Percentiles rank a stretch among this genome's conserved stretches.
These are phyloP conservation scores for Helicostylum pulchrum DNA, from an alignment of 192 early-diverging fungal species.

Conservation along the genomic window DNA sequence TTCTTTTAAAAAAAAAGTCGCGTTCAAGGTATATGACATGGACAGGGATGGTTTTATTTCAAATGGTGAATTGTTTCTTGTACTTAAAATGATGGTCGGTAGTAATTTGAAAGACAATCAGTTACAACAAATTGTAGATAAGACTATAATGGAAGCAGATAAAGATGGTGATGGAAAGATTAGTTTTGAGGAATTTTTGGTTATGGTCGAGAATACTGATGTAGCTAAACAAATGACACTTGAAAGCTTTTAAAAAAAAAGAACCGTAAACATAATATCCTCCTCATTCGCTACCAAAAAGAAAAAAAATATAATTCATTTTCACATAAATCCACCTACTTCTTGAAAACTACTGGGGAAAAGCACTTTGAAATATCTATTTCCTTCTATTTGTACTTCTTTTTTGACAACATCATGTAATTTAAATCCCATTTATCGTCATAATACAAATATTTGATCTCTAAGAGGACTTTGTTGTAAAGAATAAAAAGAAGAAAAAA, in stretches of 20 bases:
- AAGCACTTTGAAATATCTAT: too few relatives aligned
- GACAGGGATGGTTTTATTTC: slow-evolving; percentile 98
- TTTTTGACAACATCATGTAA: too few relatives aligned
- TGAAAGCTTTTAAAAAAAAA: slow-evolving; percentile 54
- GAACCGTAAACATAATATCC: too few relatives aligned
- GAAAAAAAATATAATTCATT: too few relatives aligned
- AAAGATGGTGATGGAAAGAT: slow-evolving; percentile 93
- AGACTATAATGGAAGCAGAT: slow-evolving; percentile 99
- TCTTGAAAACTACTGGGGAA: too few relatives aligned
- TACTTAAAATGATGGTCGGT: slow-evolving; percentile 99
- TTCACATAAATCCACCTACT: too few relatives aligned
- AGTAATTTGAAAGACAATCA: slow-evolving; percentile 94
- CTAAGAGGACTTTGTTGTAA: too few relatives aligned
- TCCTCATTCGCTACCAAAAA: too few relatives aligned
- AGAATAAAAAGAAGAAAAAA: too few relatives aligned
- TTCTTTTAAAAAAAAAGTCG: slow-evolving; percentile 54
- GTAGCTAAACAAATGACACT: slow-evolving; percentile 95
- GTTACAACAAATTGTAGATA: slow-evolving; percentile 99
- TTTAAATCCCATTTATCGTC: too few relatives aligned
- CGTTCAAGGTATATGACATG: slow-evolving; percentile 99
- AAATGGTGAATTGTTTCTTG: slow-evolving; percentile 97
- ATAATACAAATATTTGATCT: too few relatives aligned
- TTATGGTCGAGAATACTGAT: slow-evolving; percentile 94
- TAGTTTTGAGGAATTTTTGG: slow-evolving; percentile 93
- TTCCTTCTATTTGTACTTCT: too few relatives aligned